These are phyloP conservation scores for Fusarium goolgardi DNA, from an alignment of 2,329 filamentous ascomycete genomes.

Conservation along the genomic window DNA sequence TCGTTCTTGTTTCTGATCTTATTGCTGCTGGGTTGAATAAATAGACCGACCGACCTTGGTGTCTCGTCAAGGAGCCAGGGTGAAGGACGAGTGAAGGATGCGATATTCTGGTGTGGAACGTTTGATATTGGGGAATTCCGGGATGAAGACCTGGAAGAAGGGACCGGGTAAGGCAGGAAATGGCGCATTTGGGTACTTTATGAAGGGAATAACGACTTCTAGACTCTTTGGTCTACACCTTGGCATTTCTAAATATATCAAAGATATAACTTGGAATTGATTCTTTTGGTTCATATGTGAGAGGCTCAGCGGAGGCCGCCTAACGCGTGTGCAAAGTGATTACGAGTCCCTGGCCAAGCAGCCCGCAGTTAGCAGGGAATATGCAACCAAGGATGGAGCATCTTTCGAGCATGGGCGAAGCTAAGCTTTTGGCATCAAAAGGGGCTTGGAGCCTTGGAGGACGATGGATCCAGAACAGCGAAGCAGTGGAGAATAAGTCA, in stretches of 20 bases:
- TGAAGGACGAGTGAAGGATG: constrained; percentile 1
- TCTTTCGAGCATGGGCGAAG: constrained; percentile 9
- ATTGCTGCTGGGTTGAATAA: constrained; percentile 16
- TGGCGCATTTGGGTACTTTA: constrained; percentile 35
- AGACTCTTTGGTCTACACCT: constrained; percentile 34
- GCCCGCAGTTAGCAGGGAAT: constrained; percentile 19
- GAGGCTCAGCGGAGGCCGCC: constrained; percentile 40
- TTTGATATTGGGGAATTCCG: constrained; percentile 23
- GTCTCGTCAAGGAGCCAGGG: constrained; percentile 7
- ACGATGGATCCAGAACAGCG: constrained; percentile 16
- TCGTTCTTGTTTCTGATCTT: constrained; percentile 29
- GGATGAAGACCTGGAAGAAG: constrained; percentile 14
- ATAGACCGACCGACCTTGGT: constrained; percentile 25
- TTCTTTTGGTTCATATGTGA: constrained; percentile 6
- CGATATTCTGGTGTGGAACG: constrained; percentile 24
- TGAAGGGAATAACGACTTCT: constrained; percentile 25
- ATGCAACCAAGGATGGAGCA: constrained; percentile 14
- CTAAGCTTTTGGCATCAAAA: constrained; percentile 37
- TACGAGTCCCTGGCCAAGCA: constrained; percentile 32
- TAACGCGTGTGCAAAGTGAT: constrained; percentile 31
- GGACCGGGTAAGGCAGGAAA: constrained; percentile 11
- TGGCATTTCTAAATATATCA: constrained; percentile 41
- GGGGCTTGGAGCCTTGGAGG: constrained; percentile 16
- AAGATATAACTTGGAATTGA: constrained; percentile 4
- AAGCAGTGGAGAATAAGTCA: constrained; percentile 22